These are phyloP conservation scores for Boletus rubescentipes DNA, from an alignment of 768 basidiomycete genomes.

Conservation along the genomic window DNA sequence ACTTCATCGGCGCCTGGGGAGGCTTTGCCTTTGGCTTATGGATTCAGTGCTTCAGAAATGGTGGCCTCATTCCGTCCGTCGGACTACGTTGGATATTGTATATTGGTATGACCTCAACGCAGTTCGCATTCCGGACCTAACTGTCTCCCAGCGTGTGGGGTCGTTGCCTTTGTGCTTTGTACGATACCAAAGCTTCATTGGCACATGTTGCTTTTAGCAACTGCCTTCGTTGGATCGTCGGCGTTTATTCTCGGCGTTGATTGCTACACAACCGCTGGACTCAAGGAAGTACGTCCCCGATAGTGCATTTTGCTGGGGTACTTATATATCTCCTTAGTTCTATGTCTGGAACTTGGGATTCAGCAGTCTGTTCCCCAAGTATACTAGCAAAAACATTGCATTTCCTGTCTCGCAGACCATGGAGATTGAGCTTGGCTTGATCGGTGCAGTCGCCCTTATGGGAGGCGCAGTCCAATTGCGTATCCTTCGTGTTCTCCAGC, in stretches of 20 bases:
- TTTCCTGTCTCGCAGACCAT: constrained; percentile 89
- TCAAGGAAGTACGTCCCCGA: constrained; percentile 74
- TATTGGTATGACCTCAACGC: constrained; percentile 54
- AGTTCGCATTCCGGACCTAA: constrained; percentile 14
- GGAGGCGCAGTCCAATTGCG: constrained; percentile 89
- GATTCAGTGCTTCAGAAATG: constrained; percentile 81
- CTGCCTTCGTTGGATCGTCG: constrained; percentile 86
- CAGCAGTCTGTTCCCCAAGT: constrained; percentile 74
- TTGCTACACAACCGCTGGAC: constrained; percentile 86
- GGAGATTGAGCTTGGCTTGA: constrained; percentile 90
- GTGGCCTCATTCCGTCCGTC: constrained; percentile 75
- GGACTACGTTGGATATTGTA: constrained; percentile 89
- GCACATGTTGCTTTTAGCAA: constrained; percentile 81
- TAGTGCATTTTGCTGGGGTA: neutral
- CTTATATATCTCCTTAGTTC: constrained; percentile 53
- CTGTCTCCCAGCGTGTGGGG: constrained; percentile 54
- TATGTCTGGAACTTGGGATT: constrained; percentile 97
- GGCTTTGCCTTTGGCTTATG: constrained; percentile 87
- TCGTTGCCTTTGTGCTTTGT: constrained; percentile 77
- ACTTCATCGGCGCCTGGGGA: constrained; percentile 58
- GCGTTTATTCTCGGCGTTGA: constrained; percentile 92
- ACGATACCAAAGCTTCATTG: constrained; percentile 87
- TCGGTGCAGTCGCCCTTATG: constrained; percentile 80
- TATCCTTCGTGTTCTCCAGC: constrained; percentile 75
- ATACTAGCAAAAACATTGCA: constrained; percentile 57